A percentile compares a stretch with the other conserved stretches of the same genome.
Conservation (phyloP, 257 asterid genomes). For the Capsicum chinense region DNA sequence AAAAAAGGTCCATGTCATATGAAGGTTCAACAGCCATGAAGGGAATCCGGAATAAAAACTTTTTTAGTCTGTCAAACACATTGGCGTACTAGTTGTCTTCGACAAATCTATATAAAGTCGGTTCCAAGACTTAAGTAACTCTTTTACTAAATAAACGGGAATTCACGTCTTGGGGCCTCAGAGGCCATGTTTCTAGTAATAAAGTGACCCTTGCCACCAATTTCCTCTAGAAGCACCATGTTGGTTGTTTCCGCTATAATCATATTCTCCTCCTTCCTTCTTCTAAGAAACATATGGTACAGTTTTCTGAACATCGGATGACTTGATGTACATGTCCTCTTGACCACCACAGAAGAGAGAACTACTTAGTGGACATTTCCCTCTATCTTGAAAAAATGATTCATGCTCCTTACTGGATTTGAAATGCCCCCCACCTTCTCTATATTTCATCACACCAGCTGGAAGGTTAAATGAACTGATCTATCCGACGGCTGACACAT, state of each 20-base stretch:
- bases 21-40: neutral
- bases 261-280: slow-evolving; percentile 44
- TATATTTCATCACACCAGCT: slow-evolving; percentile 38
- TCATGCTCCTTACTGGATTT: slow-evolving; percentile 33
- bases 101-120: slow-evolving; percentile 22
- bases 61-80: slow-evolving; percentile 35
- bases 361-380: slow-evolving; percentile 53
- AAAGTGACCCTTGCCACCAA: slow-evolving; percentile 68
- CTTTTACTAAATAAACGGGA: slow-evolving; percentile 37
- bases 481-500: no score
- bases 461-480: neutral
- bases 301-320: slow-evolving; percentile 40
- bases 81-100: slow-evolving; percentile 25
- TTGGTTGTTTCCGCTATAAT: slow-evolving; percentile 41
- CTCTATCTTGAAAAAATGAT: slow-evolving; percentile 42
- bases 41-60: slow-evolving; percentile 33
- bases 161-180: slow-evolving; percentile 34
- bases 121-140: slow-evolving; percentile 34
- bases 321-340: slow-evolving; percentile 53
- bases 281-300: slow-evolving; percentile 37
- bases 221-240: slow-evolving; percentile 50
- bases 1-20: neutral
- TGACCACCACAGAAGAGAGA: slow-evolving; percentile 58
- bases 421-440: slow-evolving; percentile 35
- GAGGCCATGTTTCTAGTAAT: slow-evolving; percentile 42